Base-by-base conservation (phyloP, 2,329 filamentous ascomycete genomes). In the Chaetomium olivaceum region DNA sequence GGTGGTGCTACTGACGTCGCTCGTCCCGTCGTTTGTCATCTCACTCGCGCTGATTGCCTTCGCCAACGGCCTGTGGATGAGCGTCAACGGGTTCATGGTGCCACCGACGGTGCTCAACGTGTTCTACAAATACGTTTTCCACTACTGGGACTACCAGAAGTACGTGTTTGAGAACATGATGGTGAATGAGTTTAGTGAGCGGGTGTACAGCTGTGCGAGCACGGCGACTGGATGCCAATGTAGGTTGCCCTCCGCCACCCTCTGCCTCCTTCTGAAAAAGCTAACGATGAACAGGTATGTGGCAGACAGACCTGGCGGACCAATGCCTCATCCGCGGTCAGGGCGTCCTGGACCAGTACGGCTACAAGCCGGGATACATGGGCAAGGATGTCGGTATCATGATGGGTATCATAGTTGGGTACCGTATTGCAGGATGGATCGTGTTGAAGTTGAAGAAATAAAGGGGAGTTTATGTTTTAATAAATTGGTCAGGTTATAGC, bases 91-190 rank as follows among this genome's bases (percentile, higher is more conserved):
- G 0, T 96, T 96, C 79, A 83, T 96, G 76, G 91, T 96, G 1
- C 84, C 87, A 3, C 87, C 89, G 3, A 85, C 81, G 1, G 85
- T 89, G 2, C 82, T 96, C 50, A 96, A 96, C 76, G 86, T 85
- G 2, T 96, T 96, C 71, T 96, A 91, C 87, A 86, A 88, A 76
- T 95, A 96, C 72, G 91, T 91, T 6, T 95, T 95, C 72, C 90
- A 93, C 74, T 96, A 93, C 76, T 93, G 93, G 74, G 91, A 96
- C 75, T 96, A 96, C 73, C 91, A 94, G 75, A 85, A 82, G 51
- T 96, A 93, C 72, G 92, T 96, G 3, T 96, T 96, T 75, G 87
- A 94, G 74, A 92, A 91, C 16, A 95, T 96, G 92, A 95, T 96
- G 91, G 88, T 94, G 61, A 96, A 95, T 73, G 91, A 96, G 78